A percentile compares a stretch with the other conserved stretches of the same genome.
These are phyloP conservation scores for Medicago arabica DNA, from an alignment of 306 rosid genomes.

Conservation along the genomic window DNA sequence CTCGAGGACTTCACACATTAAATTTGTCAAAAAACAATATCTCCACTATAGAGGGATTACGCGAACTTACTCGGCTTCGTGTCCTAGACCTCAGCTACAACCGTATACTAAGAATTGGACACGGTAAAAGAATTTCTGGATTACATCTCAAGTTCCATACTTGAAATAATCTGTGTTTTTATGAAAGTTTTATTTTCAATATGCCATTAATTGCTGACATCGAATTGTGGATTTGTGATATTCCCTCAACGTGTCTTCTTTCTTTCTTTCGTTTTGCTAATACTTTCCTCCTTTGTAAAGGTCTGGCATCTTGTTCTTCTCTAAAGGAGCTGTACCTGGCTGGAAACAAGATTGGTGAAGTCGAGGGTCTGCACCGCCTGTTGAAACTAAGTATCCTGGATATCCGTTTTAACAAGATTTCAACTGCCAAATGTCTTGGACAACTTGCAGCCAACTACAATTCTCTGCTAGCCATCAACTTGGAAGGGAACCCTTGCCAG, in stretches of 20 bases:
- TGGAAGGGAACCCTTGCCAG: conserved; percentile 94
- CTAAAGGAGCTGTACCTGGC: conserved; percentile 92
- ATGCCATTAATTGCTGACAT: conserved; percentile 13
- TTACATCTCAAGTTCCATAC: conserved; percentile 26
- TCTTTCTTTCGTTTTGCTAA: background rate
- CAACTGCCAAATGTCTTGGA: conserved; percentile 91
- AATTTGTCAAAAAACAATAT: conserved; percentile 88
- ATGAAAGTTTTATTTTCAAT: too few relatives aligned
- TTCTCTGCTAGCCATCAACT: conserved; percentile 85
- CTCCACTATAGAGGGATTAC: conserved; percentile 79
- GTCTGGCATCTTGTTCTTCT: conserved; percentile 89
- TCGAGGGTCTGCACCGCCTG: conserved; percentile 97
- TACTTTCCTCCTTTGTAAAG: conserved; percentile 50
- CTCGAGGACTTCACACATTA: conserved; percentile 86
- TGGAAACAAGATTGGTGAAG: conserved; percentile 95
- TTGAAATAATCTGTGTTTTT: background rate
- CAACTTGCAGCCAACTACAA: conserved; percentile 94
- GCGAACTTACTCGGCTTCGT: conserved; percentile 93
- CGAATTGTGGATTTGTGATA: conserved; percentile 34
- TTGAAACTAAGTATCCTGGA: conserved; percentile 80
- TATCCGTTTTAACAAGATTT: conserved; percentile 86
- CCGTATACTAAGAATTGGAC: conserved; percentile 83
- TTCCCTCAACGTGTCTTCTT: conserved; percentile 3
- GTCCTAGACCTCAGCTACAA: conserved; percentile 89
- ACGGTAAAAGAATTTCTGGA: conserved; percentile 59